A percentile compares a stretch with the other conserved stretches of the same genome.
Conservation (phyloP, 1,284 basidiomycete species). For the Testicularia cyperi region DNA sequence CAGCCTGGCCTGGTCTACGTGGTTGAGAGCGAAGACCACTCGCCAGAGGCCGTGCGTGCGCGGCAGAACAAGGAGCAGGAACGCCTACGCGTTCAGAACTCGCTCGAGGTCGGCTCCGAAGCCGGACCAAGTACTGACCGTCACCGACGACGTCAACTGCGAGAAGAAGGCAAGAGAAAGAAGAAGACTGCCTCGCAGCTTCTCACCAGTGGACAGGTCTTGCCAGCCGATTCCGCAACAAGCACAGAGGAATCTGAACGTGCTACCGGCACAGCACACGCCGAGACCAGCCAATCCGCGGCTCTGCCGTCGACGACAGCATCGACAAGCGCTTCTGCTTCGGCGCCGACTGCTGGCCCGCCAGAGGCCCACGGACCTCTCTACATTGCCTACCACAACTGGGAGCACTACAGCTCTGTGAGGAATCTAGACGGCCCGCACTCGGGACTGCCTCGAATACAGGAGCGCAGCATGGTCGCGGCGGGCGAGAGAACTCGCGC, state of each 20-base stretch:
- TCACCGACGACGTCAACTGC: conserved; percentile 25
- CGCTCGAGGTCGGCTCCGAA: conserved; percentile 18
- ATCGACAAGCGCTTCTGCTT: conserved; percentile 1
- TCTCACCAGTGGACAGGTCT: conserved; percentile 1
- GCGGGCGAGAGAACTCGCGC: too few relatives aligned
- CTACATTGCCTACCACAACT: conserved; percentile 72
- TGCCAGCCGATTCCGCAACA: conserved; percentile 1
- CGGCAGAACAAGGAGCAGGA: conserved; percentile 36
- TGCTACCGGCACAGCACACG: not conserved
- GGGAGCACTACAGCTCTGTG: conserved; percentile 92
- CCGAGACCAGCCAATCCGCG: not conserved
- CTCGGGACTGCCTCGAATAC: conserved; percentile 71
- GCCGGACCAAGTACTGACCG: conserved; percentile 31
- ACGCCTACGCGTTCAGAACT: conserved; percentile 29
- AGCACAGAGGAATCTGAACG: not conserved
- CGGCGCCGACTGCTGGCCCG: not conserved
- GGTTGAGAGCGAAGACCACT: conserved; percentile 58
- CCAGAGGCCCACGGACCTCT: conserved; percentile 52
- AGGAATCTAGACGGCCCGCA: conserved; percentile 83
- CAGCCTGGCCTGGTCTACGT: conserved; percentile 70
- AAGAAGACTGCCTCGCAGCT: conserved; percentile 7
- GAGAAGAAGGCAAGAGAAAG: conserved; percentile 28
- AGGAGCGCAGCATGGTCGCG: conserved; percentile 62
- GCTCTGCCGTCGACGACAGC: not conserved
- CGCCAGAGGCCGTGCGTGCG: conserved; percentile 40